These are phyloP conservation scores for Teratosphaeria destructans DNA, from an alignment of 2,329 filamentous ascomycete genomes.

Conservation along the genomic window DNA sequence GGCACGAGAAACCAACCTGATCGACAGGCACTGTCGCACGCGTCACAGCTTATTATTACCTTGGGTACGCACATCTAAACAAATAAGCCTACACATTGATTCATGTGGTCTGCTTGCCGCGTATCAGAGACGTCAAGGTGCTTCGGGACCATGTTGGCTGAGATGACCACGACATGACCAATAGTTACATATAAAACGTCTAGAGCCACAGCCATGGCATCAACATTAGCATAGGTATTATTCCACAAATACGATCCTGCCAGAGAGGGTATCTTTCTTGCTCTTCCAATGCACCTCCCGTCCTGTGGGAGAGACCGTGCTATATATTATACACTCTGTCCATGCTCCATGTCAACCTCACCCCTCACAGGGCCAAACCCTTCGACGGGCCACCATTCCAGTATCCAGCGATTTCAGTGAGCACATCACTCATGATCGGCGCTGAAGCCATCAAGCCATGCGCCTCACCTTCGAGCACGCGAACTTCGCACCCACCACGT, in stretches of 20 bases:
- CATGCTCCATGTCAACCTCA: conserved; percentile 13
- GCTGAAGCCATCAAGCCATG: conserved; percentile 95
- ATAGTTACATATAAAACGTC: not conserved
- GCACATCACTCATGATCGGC: conserved; percentile 81
- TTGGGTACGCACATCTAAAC: no score
- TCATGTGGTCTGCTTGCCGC: no score
- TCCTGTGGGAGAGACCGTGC: not conserved
- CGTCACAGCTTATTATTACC: not conserved
- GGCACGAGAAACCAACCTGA: not conserved
- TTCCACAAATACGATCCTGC: not conserved
- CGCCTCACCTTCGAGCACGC: conserved; percentile 80
- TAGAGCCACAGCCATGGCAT: not conserved
- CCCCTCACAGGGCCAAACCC: not conserved
- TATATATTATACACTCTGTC: not conserved
- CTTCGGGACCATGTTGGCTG: not conserved
- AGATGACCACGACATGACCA: not conserved
- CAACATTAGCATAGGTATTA: not conserved
- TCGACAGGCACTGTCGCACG: not conserved
- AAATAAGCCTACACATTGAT: no score
- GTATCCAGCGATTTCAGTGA: conserved; percentile 87
- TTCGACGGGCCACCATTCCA: conserved; percentile 42
- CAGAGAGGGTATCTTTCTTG: not conserved
- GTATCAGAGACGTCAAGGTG: not conserved
- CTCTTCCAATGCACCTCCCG: not conserved
- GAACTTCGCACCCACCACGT: conserved; percentile 66